A percentile compares a stretch with the other conserved stretches of the same genome.
Conservation (phyloP, 2,329 filamentous ascomycete genomes). For the Coniochaeta ligniaria region DNA sequence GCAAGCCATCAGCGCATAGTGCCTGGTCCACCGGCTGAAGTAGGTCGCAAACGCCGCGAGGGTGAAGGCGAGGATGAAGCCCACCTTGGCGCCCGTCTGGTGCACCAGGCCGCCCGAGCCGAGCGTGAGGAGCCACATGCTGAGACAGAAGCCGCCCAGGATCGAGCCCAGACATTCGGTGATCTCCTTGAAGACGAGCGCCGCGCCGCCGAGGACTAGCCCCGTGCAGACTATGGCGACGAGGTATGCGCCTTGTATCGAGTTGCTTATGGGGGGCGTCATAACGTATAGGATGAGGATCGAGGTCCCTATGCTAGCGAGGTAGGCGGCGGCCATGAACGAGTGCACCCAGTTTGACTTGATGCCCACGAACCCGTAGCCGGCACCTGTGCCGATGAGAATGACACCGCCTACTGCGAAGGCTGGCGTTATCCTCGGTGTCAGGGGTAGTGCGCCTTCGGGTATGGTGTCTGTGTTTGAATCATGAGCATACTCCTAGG, state of each 20-base stretch:
- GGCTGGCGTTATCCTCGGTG: conserved; percentile 71
- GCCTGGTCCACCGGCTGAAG: conserved; percentile 69
- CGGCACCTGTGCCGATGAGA: conserved; percentile 63
- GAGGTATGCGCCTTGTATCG: conserved; percentile 79
- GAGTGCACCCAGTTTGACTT: conserved; percentile 74
- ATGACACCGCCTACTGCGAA: conserved; percentile 73
- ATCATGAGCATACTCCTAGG: background rate
- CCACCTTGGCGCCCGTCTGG: conserved; percentile 52
- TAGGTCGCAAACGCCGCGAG: conserved; percentile 64
- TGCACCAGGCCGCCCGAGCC: conserved; percentile 68
- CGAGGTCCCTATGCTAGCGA: conserved; percentile 65
- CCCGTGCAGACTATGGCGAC: conserved; percentile 71
- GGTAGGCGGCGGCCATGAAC: conserved; percentile 71
- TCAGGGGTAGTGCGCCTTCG: conserved; percentile 57
- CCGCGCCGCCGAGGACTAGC: conserved; percentile 62
- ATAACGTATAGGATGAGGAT: conserved; percentile 87
- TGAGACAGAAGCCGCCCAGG: conserved; percentile 77
- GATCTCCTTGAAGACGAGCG: conserved; percentile 75
- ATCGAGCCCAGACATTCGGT: conserved; percentile 76
- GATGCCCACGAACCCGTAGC: conserved; percentile 72
- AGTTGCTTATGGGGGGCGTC: conserved; percentile 66
- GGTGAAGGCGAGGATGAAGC: conserved; percentile 70
- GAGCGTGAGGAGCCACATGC: conserved; percentile 85
- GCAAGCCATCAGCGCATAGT: conserved; percentile 67
- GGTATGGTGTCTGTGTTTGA: conserved; percentile 33